Percentiles rank a stretch among this genome's conserved stretches.
phyloP scores from a whole-genome alignment of 2,329 filamentous ascomycete genomes.

The Ophiostoma montium region DNA sequence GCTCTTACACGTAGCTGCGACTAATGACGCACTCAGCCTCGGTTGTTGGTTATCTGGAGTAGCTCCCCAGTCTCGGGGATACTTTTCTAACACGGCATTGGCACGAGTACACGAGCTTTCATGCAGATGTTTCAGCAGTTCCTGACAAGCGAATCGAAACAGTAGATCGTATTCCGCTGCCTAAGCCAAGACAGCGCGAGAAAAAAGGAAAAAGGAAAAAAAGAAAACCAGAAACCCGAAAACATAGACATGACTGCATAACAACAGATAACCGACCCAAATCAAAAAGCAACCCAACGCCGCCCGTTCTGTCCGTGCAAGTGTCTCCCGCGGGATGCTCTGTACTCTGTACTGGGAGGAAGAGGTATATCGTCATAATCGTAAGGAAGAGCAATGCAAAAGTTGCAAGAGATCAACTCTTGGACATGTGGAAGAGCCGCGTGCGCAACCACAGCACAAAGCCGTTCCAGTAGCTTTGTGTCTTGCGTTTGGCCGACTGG shows the following conservation, averaged over 20 bases:
- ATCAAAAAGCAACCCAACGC: not conserved
- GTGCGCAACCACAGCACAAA: constrained; percentile 52
- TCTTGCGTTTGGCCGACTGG: constrained; percentile 39
- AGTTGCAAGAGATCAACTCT: not conserved
- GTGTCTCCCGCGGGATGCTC: not conserved
- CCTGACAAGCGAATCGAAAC: too few species aligned
- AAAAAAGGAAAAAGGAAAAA: too few species aligned
- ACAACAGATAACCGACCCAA: not conserved
- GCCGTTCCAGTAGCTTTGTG: constrained; percentile 45
- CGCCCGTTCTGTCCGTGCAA: not conserved
- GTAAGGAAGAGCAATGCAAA: not conserved
- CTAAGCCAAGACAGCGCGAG: too few species aligned
- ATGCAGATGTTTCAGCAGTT: too few species aligned
- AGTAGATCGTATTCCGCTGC: too few species aligned
- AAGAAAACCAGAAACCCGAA: not conserved
- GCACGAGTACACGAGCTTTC: too few species aligned
- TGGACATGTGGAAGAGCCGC: constrained; percentile 25
- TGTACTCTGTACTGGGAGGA: not conserved
- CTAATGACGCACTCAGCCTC: too few species aligned
- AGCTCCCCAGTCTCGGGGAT: too few species aligned
- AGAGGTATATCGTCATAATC: not conserved
- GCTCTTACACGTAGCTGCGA: too few species aligned
- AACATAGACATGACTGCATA: not conserved
- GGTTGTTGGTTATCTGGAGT: too few species aligned
- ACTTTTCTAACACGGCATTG: too few species aligned